phyloP scores from a whole-genome alignment of 2,329 filamentous ascomycete genomes.

The Botrytis sinoallii region DNA sequence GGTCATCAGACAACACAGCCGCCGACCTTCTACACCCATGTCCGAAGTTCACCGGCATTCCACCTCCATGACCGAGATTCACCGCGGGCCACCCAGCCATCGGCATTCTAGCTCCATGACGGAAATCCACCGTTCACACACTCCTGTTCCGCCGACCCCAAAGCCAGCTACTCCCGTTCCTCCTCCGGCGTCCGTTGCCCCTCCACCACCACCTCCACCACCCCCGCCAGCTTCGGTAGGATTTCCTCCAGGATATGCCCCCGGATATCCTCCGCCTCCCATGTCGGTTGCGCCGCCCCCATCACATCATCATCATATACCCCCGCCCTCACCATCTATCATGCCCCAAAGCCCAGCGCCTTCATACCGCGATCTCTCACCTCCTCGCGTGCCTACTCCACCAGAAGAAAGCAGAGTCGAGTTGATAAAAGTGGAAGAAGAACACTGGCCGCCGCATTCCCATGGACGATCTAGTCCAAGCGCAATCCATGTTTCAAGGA shows the following conservation, averaged over 20 bases:
- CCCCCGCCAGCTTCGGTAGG: neutral
- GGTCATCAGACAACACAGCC: conserved; percentile 10
- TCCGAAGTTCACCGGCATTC: conserved; percentile 10
- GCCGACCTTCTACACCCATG: conserved; percentile 2
- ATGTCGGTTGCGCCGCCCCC: neutral
- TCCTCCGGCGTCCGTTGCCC: neutral
- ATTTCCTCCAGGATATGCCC: neutral
- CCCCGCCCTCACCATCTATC: neutral
- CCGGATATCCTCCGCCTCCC: neutral
- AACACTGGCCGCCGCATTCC: conserved; percentile 7
- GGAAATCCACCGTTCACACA: neutral
- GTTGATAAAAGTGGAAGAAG: conserved; percentile 15
- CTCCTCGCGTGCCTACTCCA: conserved; percentile 1
- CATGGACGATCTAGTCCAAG: neutral
- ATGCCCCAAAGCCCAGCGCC: neutral
- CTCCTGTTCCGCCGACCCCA: neutral
- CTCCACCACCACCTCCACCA: neutral
- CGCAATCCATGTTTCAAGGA: neutral
- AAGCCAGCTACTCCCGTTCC: neutral
- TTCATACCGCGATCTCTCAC: neutral
- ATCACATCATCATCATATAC: neutral
- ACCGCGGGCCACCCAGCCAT: neutral
- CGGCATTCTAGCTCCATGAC: neutral
- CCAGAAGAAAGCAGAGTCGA: conserved; percentile 11
- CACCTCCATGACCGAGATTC: neutral